phyloP scores from a whole-genome alignment of 2,329 filamentous ascomycete species.

The Pseudogymnoascus sp. region DNA sequence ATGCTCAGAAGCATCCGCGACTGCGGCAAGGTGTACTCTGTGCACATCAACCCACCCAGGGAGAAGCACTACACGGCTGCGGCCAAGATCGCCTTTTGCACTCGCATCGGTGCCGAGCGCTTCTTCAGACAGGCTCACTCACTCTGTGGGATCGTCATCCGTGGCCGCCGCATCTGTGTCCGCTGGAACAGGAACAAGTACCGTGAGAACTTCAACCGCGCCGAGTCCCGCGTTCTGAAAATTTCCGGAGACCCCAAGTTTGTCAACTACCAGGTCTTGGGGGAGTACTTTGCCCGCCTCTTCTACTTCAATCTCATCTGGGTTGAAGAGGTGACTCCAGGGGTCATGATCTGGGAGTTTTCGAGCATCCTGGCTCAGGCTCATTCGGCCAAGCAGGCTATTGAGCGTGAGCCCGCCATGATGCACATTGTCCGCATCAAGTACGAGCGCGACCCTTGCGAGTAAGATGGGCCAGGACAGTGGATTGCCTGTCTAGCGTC shows the following conservation, averaged over 20 bases:
- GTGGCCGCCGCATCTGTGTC: slow-evolving; percentile 8
- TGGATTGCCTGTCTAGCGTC: neutral
- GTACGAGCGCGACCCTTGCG: slow-evolving; percentile 3
- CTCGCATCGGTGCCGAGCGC: neutral
- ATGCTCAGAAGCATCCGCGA: slow-evolving; percentile 17
- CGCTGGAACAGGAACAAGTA: slow-evolving; percentile 15
- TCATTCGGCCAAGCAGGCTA: slow-evolving; percentile 8
- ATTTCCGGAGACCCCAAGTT: slow-evolving; percentile 10
- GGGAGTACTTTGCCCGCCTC: slow-evolving; percentile 11
- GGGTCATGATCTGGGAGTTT: slow-evolving; percentile 11
- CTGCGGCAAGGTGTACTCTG: slow-evolving; percentile 17
- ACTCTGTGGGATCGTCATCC: slow-evolving; percentile 10
- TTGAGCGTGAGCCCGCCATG: slow-evolving; percentile 8
- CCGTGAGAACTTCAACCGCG: neutral
- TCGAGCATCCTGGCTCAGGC: slow-evolving; percentile 10
- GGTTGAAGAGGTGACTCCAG: slow-evolving; percentile 1
- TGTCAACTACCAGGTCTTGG: neutral
- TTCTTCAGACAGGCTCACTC: slow-evolving; percentile 4
- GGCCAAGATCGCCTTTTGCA: slow-evolving; percentile 20
- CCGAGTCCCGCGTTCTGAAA: slow-evolving; percentile 14
- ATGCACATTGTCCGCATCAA: neutral
- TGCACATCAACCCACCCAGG: slow-evolving; percentile 15
- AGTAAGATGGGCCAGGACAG: neutral
- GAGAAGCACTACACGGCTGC: slow-evolving; percentile 13
- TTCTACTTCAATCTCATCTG: slow-evolving; percentile 14